A percentile compares a stretch with the other conserved stretches of the same genome.
These are phyloP conservation scores for Pseudogymnoascus sp. DNA, from an alignment of 2,329 filamentous ascomycete genomes.

Conservation along the genomic window DNA sequence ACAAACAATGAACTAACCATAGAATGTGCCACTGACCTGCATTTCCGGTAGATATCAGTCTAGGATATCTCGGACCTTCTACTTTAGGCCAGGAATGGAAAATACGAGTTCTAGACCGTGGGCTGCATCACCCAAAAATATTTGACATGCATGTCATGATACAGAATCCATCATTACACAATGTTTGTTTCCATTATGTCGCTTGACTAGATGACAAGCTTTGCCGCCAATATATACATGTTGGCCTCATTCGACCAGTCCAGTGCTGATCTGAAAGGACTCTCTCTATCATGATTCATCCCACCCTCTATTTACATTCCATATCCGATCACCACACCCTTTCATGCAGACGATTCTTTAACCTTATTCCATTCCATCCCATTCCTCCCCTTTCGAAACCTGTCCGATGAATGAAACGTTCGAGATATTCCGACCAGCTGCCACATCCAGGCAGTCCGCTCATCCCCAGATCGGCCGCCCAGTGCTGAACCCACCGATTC, in stretches of 20 bases:
- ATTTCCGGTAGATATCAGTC: not conserved
- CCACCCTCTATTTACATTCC: not conserved
- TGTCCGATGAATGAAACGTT: not conserved
- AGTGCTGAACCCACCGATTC: not conserved
- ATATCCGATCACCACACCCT: not conserved
- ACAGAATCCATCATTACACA: not conserved
- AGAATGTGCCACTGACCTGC: not conserved
- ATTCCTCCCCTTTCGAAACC: not conserved
- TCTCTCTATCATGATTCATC: not conserved
- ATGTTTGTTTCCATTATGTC: not conserved
- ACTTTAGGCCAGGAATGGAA: not conserved
- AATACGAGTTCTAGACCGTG: not conserved
- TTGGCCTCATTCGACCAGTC: not conserved
- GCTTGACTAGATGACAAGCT: not conserved
- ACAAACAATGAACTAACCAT: not conserved
- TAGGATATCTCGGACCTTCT: not conserved
- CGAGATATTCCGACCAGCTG: too few relatives aligned
- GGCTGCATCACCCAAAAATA: not conserved
- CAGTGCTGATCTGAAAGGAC: not conserved
- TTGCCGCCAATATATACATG: not conserved
- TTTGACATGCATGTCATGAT: not conserved
- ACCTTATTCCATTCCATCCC: not conserved
- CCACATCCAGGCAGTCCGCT: not conserved
- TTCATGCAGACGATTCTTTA: not conserved
- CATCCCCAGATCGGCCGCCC: not conserved